A percentile compares a stretch with the other conserved stretches of the same genome.
Conservation (phyloP, 192 early-diverging fungal species). For the Radiomyces spectabilis region DNA sequence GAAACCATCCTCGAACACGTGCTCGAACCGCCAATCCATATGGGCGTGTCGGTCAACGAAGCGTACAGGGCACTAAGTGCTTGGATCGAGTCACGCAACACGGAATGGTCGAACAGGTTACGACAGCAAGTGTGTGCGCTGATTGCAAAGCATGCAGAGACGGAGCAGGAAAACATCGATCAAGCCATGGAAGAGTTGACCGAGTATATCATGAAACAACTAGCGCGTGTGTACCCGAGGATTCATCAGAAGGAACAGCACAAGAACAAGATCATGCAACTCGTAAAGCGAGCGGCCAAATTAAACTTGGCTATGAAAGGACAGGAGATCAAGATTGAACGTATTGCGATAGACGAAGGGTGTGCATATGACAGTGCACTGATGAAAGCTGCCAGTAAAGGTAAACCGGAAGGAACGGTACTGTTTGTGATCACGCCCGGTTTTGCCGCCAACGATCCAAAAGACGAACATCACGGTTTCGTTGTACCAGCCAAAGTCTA, state of each 20-base stretch:
- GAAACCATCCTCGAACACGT: conserved; percentile 28
- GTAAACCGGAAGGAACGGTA: conserved; percentile 5
- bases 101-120: conserved; percentile 27
- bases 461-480: conserved; percentile 26
- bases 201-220: conserved; percentile 16
- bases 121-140: conserved; percentile 34
- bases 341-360: neutral
- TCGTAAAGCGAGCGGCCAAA: conserved; percentile 32
- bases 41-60: conserved; percentile 22
- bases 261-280: conserved; percentile 29
- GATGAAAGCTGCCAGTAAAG: conserved; percentile 8
- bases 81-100: conserved; percentile 29
- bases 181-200: conserved; percentile 15
- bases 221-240: conserved; percentile 24
- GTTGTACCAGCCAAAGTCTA: conserved; percentile 19
- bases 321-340: conserved; percentile 13
- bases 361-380: neutral
- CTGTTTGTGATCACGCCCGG: conserved; percentile 10
- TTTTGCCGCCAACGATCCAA: conserved; percentile 17
- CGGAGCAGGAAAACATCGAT: conserved; percentile 9
- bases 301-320: conserved; percentile 35
- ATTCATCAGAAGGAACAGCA: conserved; percentile 4
- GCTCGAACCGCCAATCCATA: conserved; percentile 32
- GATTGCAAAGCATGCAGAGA: conserved; percentile 21
- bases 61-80: conserved; percentile 19